These are phyloP conservation scores for Cytospora chrysosperma DNA, from an alignment of 2,329 filamentous ascomycete genomes.

Conservation along the genomic window DNA sequence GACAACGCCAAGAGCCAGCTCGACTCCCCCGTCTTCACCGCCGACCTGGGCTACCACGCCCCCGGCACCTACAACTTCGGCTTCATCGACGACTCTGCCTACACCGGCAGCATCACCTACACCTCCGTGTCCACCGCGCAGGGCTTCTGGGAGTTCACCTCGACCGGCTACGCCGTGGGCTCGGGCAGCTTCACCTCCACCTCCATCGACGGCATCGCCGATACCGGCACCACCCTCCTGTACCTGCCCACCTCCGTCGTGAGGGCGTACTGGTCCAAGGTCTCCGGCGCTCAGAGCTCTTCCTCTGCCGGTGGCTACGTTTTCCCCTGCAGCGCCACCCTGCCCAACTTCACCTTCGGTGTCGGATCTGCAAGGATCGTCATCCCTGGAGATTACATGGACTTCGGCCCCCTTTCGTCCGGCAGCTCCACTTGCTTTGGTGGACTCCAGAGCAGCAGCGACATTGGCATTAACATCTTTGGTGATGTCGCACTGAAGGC, in stretches of 20 bases:
- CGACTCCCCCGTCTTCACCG: conserved; percentile 34
- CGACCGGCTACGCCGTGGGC: conserved; percentile 36
- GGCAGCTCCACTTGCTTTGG: conserved; percentile 26
- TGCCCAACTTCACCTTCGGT: conserved; percentile 26
- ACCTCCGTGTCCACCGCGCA: conserved; percentile 49
- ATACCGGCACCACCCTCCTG: conserved; percentile 58
- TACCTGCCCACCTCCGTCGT: conserved; percentile 46
- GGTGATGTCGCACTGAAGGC: conserved; percentile 32
- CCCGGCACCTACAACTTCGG: conserved; percentile 34
- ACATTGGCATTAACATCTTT: conserved; percentile 30
- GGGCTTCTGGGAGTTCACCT: conserved; percentile 62
- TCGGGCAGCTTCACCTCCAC: conserved; percentile 34
- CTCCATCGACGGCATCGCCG: conserved; percentile 45
- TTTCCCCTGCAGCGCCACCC: conserved; percentile 26
- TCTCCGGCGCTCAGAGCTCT: conserved; percentile 41
- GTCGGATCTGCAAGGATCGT: conserved; percentile 23
- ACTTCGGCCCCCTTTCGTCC: conserved; percentile 22
- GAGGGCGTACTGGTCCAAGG: conserved; percentile 48
- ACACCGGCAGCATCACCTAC: conserved; percentile 57
- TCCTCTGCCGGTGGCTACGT: conserved; percentile 22
- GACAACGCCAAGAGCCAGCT: conserved; percentile 34
- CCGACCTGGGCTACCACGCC: conserved; percentile 33
- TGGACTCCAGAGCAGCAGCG: conserved; percentile 22
- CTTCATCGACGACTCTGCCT: conserved; percentile 53
- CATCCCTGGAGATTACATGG: conserved; percentile 26